Percentiles rank a stretch among this genome's conserved stretches.
Conservation (phyloP, 257 asterid species). For the Solanum chilense region DNA sequence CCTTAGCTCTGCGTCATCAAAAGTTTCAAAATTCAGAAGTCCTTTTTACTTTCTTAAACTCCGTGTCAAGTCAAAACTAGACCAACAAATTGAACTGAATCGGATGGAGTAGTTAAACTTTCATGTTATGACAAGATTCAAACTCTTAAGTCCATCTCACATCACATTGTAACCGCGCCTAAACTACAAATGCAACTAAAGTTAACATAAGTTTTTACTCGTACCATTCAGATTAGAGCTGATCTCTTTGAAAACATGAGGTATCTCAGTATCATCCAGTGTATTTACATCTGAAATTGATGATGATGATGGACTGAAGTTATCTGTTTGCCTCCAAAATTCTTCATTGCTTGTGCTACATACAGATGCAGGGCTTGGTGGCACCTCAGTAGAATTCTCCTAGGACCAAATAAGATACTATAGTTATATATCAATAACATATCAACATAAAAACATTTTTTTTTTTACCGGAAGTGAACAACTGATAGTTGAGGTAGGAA, state of each 20-base stretch:
- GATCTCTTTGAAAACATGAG: constrained; percentile 66
- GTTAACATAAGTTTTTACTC: not conserved
- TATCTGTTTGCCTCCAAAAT: constrained; percentile 54
- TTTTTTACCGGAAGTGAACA: not conserved
- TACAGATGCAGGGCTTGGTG: constrained; percentile 98
- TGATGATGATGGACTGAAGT: constrained; percentile 47
- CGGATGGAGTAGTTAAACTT: not conserved
- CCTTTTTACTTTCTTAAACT: not conserved
- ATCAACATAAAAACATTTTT: not conserved
- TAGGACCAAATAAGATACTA: constrained; percentile 8
- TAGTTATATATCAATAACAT: not conserved
- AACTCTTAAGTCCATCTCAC: not conserved
- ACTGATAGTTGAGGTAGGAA: not conserved
- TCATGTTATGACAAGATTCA: not conserved
- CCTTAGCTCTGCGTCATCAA: constrained; percentile 43
- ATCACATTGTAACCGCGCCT: not conserved
- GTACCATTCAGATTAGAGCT: constrained; percentile 81
- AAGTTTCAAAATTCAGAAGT: not conserved
- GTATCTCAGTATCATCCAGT: constrained; percentile 51
- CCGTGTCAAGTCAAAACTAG: not conserved
- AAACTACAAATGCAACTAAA: not conserved
- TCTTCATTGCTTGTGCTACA: constrained; percentile 75
- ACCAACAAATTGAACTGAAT: not conserved
- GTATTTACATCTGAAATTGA: constrained; percentile 50
- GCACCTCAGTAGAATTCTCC: constrained; percentile 93